phyloP scores from a whole-genome alignment of 2,329 filamentous ascomycete species.

The Penicillium sp. region DNA sequence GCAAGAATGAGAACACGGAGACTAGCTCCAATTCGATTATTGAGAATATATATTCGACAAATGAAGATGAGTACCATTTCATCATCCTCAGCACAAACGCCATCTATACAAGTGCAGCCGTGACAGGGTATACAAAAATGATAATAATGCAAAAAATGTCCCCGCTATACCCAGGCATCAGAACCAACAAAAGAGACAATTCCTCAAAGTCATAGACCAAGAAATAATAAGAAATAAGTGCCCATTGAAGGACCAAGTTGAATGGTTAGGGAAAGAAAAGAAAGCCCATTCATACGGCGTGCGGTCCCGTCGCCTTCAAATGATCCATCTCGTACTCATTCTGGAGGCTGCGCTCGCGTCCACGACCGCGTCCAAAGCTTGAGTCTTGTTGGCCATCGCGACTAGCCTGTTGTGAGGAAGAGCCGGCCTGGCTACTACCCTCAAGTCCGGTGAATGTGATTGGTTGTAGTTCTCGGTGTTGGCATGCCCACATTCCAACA shows the following conservation, averaged over 20 bases:
- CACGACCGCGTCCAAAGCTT: conserved; percentile 36
- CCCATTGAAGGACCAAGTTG: conserved; percentile 2
- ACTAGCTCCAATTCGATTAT: conserved; percentile 7
- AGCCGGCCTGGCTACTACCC: conserved; percentile 21
- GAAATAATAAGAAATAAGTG: background rate
- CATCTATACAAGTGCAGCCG: conserved; percentile 37
- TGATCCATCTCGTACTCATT: conserved; percentile 41
- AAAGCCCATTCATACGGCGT: conserved; percentile 30
- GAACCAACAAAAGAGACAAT: conserved; percentile 13
- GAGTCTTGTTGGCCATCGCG: conserved; percentile 27
- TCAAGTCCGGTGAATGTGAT: conserved; percentile 78
- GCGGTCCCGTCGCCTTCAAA: conserved; percentile 36
- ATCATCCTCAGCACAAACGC: conserved; percentile 29
- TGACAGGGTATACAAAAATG: conserved; percentile 36
- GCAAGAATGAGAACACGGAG: too few species aligned
- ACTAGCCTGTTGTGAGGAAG: conserved; percentile 16
- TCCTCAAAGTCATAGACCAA: conserved; percentile 18
- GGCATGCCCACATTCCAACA: conserved; percentile 87
- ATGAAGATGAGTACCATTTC: conserved; percentile 19
- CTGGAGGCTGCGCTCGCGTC: conserved; percentile 32
- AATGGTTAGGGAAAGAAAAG: conserved; percentile 1
- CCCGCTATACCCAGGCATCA: conserved; percentile 6
- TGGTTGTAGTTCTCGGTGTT: conserved; percentile 84
- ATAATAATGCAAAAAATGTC: conserved; percentile 16
- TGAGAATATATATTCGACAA: conserved; percentile 15